Conservation (phyloP, 2,329 filamentous ascomycete genomes). For the Piedraia hortae region DNA sequence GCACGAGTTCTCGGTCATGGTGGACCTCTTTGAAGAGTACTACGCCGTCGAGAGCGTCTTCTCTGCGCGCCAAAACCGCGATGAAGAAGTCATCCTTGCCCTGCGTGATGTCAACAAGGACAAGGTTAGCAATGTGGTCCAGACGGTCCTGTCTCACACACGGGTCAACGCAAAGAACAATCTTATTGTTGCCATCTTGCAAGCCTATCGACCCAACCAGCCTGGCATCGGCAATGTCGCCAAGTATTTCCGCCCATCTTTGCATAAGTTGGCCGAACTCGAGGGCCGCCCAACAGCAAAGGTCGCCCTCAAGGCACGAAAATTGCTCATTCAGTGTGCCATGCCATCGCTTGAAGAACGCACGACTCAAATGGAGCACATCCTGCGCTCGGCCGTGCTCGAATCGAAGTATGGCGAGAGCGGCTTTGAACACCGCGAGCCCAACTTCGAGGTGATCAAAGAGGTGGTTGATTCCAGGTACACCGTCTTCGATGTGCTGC, state of each 20-base stretch:
- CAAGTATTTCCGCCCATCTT: constrained; percentile 58
- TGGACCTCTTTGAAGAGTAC: constrained; percentile 54
- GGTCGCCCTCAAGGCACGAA: constrained; percentile 87
- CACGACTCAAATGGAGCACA: constrained; percentile 92
- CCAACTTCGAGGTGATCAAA: constrained; percentile 71
- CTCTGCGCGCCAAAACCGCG: constrained; percentile 55
- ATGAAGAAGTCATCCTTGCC: constrained; percentile 79
- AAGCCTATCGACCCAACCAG: constrained; percentile 86
- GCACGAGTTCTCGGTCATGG: constrained; percentile 66
- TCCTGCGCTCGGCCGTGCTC: constrained; percentile 77
- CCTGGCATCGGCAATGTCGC: constrained; percentile 66
- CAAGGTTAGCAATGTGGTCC: constrained; percentile 56
- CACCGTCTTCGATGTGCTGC: constrained; percentile 88
- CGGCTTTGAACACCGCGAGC: constrained; percentile 86
- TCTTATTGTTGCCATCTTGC: constrained; percentile 66
- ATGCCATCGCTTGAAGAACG: constrained; percentile 90
- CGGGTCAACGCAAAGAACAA: constrained; percentile 84
- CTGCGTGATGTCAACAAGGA: constrained; percentile 94
- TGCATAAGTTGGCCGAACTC: constrained; percentile 72
- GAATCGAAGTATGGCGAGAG: constrained; percentile 96
- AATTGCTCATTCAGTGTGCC: constrained; percentile 90
- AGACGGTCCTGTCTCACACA: constrained; percentile 80
- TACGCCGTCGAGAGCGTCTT: constrained; percentile 66
- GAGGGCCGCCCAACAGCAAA: constrained; percentile 70
- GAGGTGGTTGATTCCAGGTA: constrained; percentile 97